Percentiles rank a stretch among this genome's conserved stretches.
phyloP scores from a whole-genome alignment of 495 filamentous ascomycete species.

The Staphylotrichum longicolle region DNA sequence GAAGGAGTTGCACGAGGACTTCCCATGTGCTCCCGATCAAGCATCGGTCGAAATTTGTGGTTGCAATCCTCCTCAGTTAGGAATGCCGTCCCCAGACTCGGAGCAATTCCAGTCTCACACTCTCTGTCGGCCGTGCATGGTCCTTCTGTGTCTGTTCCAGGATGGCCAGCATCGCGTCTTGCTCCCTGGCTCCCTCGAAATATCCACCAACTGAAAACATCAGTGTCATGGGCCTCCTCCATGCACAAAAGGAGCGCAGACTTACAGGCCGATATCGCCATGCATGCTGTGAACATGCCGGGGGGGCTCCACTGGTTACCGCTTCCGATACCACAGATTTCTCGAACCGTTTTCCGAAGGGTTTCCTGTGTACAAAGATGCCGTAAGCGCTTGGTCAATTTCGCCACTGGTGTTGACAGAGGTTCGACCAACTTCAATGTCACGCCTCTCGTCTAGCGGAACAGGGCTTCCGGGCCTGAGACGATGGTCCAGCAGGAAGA shows the following conservation, averaged over 20 bases:
- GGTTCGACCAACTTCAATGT: neutral
- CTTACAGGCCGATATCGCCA: slow-evolving; percentile 53
- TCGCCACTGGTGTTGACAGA: too few relatives aligned
- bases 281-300: slow-evolving; percentile 54
- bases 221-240: neutral
- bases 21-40: too few relatives aligned
- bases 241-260: neutral
- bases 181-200: slow-evolving; percentile 43
- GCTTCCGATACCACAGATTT: slow-evolving; percentile 52
- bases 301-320: slow-evolving; percentile 53
- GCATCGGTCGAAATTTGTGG: too few relatives aligned
- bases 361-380: slow-evolving; percentile 30
- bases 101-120: slow-evolving; percentile 9
- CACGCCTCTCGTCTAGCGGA: neutral
- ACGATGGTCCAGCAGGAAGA: slow-evolving; percentile 31
- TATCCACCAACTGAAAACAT: slow-evolving; percentile 46
- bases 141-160: slow-evolving; percentile 18
- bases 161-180: slow-evolving; percentile 26
- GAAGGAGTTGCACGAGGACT: too few relatives aligned
- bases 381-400: neutral
- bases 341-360: slow-evolving; percentile 44
- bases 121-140: slow-evolving; percentile 18
- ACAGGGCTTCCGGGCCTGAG: neutral
- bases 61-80: too few relatives aligned
- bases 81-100: slow-evolving; percentile 6